Percentiles rank a stretch among this genome's conserved stretches.
phyloP scores from a whole-genome alignment of 352 stramenopile species.

The Phytophthora melonis region DNA sequence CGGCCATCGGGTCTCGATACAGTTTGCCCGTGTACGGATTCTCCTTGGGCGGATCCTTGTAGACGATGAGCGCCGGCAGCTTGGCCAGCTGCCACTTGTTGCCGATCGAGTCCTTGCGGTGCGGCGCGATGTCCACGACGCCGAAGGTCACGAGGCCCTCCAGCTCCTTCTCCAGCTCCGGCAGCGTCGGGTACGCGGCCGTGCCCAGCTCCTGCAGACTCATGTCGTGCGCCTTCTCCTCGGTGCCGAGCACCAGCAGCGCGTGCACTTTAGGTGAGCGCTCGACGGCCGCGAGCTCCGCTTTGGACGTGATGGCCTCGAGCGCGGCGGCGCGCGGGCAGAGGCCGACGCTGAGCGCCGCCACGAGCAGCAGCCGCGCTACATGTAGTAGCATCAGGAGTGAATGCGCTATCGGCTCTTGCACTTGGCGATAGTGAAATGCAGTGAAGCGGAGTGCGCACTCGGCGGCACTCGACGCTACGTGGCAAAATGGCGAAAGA shows the following conservation, averaged over 20 bases:
- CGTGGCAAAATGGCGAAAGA: conserved; percentile 28
- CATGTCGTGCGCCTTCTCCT: conserved; percentile 25
- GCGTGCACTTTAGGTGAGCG: conserved; percentile 41
- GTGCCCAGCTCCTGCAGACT: conserved; percentile 38
- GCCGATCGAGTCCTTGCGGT: conserved; percentile 41
- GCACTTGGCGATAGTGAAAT: conserved; percentile 25
- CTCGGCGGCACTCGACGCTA: neutral
- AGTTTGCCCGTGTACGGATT: conserved; percentile 80
- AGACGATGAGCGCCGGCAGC: conserved; percentile 65
- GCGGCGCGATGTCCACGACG: conserved; percentile 49
- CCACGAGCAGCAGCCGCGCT: conserved; percentile 20
- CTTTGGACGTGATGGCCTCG: conserved; percentile 33
- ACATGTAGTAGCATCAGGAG: conserved; percentile 14
- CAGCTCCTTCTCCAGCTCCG: conserved; percentile 53
- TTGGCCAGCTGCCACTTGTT: conserved; percentile 67
- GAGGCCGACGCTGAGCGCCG: neutral
- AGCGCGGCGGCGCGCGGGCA: conserved; percentile 18
- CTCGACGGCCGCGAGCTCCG: conserved; percentile 41
- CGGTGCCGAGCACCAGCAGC: conserved; percentile 41
- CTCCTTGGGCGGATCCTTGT: conserved; percentile 65
- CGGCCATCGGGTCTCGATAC: conserved; percentile 60
- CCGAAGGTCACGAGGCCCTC: conserved; percentile 53
- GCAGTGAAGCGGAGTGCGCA: conserved; percentile 28
- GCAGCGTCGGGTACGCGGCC: conserved; percentile 49
- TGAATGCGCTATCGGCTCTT: conserved; percentile 14